Evolutionary conservation across 2,329 filamentous ascomycete genomes (phyloP).

Genomic region (Zymoseptoria ardabiliae): DNA sequence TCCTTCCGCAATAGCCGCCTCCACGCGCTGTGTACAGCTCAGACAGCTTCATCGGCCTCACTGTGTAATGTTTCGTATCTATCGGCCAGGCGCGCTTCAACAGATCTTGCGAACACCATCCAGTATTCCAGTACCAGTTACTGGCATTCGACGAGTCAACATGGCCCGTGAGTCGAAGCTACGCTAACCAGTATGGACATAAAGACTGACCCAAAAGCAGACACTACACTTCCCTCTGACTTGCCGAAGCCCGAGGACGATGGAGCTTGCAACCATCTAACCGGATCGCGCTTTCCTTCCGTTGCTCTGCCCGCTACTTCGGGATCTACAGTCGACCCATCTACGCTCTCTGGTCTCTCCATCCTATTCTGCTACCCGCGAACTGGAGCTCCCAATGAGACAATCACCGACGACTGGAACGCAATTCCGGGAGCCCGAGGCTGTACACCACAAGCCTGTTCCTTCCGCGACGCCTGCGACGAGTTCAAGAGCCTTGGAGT

Average conservation of each 20-base stretch:
- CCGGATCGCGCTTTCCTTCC: conserved; percentile 24
- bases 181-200: not conserved
- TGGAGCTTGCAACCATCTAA: conserved; percentile 34
- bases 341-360: conserved; percentile 31
- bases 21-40: not conserved
- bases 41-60: no score
- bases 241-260: conserved; percentile 36
- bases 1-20: not conserved
- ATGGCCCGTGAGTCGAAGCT: not conserved
- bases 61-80: not conserved
- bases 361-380: conserved; percentile 40
- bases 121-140: not conserved
- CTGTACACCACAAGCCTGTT: conserved; percentile 40
- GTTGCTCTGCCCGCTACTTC: conserved; percentile 31
- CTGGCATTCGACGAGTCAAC: not conserved
- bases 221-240: conserved; percentile 26
- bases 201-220: conserved; percentile 1
- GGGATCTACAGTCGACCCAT: conserved; percentile 27
- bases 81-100: no score
- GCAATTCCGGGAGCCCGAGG: conserved; percentile 38
- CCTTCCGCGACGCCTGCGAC: conserved; percentile 32
- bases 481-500: conserved; percentile 28
- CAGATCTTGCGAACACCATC: not conserved
- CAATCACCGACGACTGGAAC: conserved; percentile 36
- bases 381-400: conserved; percentile 34